Evolutionary conservation across 2,329 filamentous ascomycete genomes (phyloP).

Genomic region (Fusarium denticulatum): DNA sequence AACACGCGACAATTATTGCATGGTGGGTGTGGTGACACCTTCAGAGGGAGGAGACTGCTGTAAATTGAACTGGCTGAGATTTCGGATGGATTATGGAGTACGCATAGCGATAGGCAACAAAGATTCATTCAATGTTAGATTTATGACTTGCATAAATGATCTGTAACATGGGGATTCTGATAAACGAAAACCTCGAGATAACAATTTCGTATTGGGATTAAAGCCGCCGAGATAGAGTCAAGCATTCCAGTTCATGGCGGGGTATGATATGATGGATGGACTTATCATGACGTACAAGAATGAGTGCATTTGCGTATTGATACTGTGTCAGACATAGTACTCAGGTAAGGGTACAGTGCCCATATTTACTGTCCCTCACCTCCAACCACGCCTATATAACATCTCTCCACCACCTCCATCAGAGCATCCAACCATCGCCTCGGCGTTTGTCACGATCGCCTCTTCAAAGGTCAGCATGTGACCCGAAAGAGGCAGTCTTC

Average conservation of each 20-base stretch:
- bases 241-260: constrained; percentile 6
- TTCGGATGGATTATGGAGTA: constrained; percentile 1
- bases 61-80: not conserved
- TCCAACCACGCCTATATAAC: constrained; percentile 14
- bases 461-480: constrained; percentile 40
- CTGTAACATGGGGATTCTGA: not conserved
- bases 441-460: constrained; percentile 46
- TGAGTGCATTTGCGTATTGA: not conserved
- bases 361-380: not conserved
- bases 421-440: constrained; percentile 42
- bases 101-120: constrained; percentile 25
- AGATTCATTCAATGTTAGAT: constrained; percentile 1
- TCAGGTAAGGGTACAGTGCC: not conserved
- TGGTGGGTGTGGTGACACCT: constrained; percentile 15
- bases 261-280: constrained; percentile 25
- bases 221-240: not conserved
- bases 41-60: not conserved
- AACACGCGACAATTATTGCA: not conserved
- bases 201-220: not conserved
- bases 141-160: not conserved
- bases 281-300: constrained; percentile 29
- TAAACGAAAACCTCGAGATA: not conserved
- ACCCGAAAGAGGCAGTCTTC: constrained; percentile 40
- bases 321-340: not conserved
- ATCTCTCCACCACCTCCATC: constrained; percentile 34